Percentiles rank a stretch among this genome's conserved stretches.
Evolutionary conservation across 164 flowering plant species (phyloP).

Genomic region (Piper longum): DNA sequence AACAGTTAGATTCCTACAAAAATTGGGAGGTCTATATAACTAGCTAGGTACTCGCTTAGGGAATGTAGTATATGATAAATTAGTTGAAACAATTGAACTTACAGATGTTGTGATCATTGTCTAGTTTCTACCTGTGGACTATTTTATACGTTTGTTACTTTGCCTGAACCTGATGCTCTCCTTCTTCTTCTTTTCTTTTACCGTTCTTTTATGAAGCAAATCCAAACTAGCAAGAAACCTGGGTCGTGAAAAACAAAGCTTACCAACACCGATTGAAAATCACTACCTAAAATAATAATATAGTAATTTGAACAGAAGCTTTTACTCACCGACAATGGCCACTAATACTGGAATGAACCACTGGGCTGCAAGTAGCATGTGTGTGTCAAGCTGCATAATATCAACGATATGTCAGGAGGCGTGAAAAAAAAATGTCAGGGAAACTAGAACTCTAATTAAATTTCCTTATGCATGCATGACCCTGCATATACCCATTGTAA

Average conservation of each 20-base stretch:
- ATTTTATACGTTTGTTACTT: slow-evolving; percentile 27
- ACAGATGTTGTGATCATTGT: too few species aligned
- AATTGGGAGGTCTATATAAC: too few species aligned
- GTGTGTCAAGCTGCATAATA: slow-evolving; percentile 58
- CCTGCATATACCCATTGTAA: too few species aligned
- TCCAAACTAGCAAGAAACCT: slow-evolving; percentile 62
- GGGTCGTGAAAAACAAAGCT: neutral
- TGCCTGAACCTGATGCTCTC: slow-evolving; percentile 52
- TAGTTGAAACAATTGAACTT: too few species aligned
- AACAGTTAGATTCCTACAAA: too few species aligned
- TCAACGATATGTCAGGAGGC: neutral
- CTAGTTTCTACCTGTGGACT: slow-evolving; percentile 8
- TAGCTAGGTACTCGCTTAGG: too few species aligned
- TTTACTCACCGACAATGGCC: slow-evolving; percentile 47
- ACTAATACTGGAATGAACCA: slow-evolving; percentile 70
- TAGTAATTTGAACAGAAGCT: neutral
- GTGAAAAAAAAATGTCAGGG: neutral
- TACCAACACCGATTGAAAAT: neutral
- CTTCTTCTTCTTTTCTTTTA: slow-evolving; percentile 70
- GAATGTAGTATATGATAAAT: too few species aligned
- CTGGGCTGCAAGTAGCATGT: slow-evolving; percentile 46
- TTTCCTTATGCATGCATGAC: neutral
- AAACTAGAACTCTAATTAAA: too few species aligned
- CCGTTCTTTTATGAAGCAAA: slow-evolving; percentile 57
- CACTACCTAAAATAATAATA: neutral